phyloP scores from a whole-genome alignment of 805 yeast species.

The Candida coleopterorum region DNA sequence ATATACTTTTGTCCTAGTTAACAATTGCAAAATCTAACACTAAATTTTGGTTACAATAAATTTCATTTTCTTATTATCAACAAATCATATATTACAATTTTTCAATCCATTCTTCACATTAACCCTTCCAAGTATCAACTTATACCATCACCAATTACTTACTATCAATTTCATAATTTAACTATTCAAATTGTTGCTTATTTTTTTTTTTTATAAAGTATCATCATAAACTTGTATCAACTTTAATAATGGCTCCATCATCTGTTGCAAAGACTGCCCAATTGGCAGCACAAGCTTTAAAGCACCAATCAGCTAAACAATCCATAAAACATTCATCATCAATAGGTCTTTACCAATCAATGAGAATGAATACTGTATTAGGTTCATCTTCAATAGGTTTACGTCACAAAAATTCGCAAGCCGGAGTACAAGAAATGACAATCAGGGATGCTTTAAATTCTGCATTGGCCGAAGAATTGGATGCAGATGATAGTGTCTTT shows the following conservation, averaged over 20 bases:
- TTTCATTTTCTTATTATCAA: too few species aligned
- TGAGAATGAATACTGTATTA: conserved; percentile 23
- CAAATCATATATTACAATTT: neutral
- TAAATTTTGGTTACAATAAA: too few species aligned
- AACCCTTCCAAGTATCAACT: too few species aligned
- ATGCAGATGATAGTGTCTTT: conserved; percentile 90
- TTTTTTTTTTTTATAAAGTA: neutral
- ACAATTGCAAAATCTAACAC: too few species aligned
- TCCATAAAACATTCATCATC: conserved; percentile 17
- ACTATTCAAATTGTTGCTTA: neutral
- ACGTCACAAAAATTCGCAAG: conserved; percentile 43
- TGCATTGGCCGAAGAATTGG: conserved; percentile 96
- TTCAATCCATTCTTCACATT: too few species aligned
- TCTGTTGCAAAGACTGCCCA: conserved; percentile 41
- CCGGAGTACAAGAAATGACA: conserved; percentile 63
- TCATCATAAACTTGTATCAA: neutral
- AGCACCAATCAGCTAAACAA: conserved; percentile 15
- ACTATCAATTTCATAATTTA: neutral
- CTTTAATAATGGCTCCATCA: conserved; percentile 8
- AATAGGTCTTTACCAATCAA: conserved; percentile 31
- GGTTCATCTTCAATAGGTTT: conserved; percentile 10
- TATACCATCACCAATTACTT: neutral
- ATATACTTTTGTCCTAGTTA: neutral
- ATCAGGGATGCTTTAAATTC: conserved; percentile 96
- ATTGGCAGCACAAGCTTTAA: conserved; percentile 33